phyloP scores from a whole-genome alignment of 2,329 filamentous ascomycete species.

The Fusarium sp. region DNA sequence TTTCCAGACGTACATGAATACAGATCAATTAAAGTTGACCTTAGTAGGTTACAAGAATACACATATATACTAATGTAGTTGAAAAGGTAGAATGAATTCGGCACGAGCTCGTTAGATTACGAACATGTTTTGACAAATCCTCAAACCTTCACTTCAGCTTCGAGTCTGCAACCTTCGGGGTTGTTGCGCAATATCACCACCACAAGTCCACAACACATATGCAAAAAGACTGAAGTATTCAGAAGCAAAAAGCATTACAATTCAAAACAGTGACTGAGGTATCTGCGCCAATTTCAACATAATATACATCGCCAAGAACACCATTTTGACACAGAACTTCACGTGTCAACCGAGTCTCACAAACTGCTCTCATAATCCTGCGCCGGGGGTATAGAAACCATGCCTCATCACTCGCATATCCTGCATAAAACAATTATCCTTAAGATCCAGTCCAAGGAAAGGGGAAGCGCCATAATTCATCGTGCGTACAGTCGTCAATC shows the following conservation, averaged over 20 bases:
- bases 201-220: neutral
- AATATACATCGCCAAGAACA: slow-evolving; percentile 13
- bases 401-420: slow-evolving; percentile 20
- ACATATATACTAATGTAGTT: no score
- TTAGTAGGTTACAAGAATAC: no score
- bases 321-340: slow-evolving; percentile 21
- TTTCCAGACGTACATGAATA: no score
- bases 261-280: slow-evolving; percentile 20
- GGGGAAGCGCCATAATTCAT: neutral
- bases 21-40: no score
- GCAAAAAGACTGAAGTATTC: neutral
- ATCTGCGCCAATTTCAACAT: slow-evolving; percentile 23
- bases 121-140: no score
- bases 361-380: slow-evolving; percentile 23
- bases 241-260: neutral
- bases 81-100: no score
- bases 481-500: fast-evolving
- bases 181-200: no score
- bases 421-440: neutral
- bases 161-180: no score
- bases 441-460: neutral
- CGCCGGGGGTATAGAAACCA: slow-evolving; percentile 31
- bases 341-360: slow-evolving; percentile 15
- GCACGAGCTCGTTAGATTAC: no score
- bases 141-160: no score